Evolutionary conservation across 768 basidiomycete species (phyloP).

Genomic region (Rhizopogon vinicolor): DNA sequence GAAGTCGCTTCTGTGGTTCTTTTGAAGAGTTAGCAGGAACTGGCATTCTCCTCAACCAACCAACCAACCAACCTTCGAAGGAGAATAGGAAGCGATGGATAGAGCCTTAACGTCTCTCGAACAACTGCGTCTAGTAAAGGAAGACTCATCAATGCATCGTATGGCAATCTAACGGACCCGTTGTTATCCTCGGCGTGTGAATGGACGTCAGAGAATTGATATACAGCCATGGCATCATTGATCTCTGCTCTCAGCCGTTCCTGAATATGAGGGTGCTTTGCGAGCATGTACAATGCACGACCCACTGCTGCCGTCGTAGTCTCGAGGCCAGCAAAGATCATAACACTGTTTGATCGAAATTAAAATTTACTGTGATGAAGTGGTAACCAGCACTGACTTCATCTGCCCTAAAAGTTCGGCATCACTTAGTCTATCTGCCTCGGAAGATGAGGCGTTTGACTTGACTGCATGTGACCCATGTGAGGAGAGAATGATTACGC

Average conservation of each 20-base stretch:
- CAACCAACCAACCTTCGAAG: conserved; percentile 12
- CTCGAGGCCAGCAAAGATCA: conserved; percentile 16
- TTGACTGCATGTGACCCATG: conserved; percentile 10
- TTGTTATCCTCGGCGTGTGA: background rate
- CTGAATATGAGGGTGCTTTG: conserved; percentile 5
- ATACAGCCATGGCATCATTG: conserved; percentile 7
- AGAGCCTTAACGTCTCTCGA: conserved; percentile 28
- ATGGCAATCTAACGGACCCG: conserved; percentile 7
- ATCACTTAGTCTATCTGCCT: conserved; percentile 16
- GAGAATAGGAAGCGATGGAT: conserved; percentile 17
- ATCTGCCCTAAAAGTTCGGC: conserved; percentile 24
- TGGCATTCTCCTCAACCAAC: background rate
- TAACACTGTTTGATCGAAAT: conserved; percentile 8
- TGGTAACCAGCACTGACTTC: conserved; percentile 10
- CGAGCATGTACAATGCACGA: conserved; percentile 11
- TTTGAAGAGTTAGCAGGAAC: background rate
- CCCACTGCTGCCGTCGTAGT: conserved; percentile 15
- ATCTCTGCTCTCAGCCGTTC: conserved; percentile 1
- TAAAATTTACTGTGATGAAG: background rate
- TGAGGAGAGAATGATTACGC: background rate
- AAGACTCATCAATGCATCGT: conserved; percentile 31
- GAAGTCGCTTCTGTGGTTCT: background rate
- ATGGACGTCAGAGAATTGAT: conserved; percentile 3
- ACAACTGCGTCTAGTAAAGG: conserved; percentile 38
- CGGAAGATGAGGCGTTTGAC: conserved; percentile 15